These are phyloP conservation scores for Pseudocercospora crystallina DNA, from an alignment of 2,329 filamentous ascomycete genomes.

Conservation along the genomic window DNA sequence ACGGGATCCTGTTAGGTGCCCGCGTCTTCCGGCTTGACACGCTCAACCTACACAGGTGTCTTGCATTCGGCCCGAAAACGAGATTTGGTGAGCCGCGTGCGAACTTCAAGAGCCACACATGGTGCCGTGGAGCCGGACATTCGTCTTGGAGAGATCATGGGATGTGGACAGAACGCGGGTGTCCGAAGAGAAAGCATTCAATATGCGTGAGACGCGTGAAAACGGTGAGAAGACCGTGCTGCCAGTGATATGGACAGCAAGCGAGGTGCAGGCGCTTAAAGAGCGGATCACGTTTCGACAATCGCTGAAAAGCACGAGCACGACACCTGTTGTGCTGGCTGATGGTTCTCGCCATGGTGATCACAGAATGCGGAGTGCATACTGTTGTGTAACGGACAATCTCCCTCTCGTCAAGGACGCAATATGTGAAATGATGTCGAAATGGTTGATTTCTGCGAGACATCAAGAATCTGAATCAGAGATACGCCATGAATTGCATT, in stretches of 20 bases:
- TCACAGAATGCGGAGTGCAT: conserved; percentile 21
- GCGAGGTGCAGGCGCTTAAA: no score
- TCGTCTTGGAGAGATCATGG: conserved; percentile 1
- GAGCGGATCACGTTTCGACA: no score
- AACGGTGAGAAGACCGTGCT: not conserved
- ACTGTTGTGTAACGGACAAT: conserved; percentile 11
- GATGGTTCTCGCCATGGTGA: conserved; percentile 10
- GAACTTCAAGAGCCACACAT: not conserved
- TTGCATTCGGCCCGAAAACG: conserved; percentile 16
- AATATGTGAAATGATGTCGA: no score
- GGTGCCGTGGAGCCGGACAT: conserved; percentile 6
- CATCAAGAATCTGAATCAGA: no score
- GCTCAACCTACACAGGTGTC: conserved; percentile 18
- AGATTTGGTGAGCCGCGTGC: not conserved
- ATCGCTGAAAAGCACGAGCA: conserved; percentile 14
- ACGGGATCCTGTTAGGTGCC: conserved; percentile 6
- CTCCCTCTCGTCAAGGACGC: not conserved
- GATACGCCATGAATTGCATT: no score
- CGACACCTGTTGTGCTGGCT: conserved; percentile 4
- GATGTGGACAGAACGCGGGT: conserved; percentile 1
- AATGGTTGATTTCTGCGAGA: no score
- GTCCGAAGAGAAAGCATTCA: not conserved
- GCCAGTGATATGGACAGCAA: no score
- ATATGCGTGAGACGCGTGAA: conserved; percentile 2
- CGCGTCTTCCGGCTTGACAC: conserved; percentile 13